These are phyloP conservation scores for Fusarium protoensiforme DNA, from an alignment of 2,329 filamentous ascomycete genomes.

Conservation along the genomic window DNA sequence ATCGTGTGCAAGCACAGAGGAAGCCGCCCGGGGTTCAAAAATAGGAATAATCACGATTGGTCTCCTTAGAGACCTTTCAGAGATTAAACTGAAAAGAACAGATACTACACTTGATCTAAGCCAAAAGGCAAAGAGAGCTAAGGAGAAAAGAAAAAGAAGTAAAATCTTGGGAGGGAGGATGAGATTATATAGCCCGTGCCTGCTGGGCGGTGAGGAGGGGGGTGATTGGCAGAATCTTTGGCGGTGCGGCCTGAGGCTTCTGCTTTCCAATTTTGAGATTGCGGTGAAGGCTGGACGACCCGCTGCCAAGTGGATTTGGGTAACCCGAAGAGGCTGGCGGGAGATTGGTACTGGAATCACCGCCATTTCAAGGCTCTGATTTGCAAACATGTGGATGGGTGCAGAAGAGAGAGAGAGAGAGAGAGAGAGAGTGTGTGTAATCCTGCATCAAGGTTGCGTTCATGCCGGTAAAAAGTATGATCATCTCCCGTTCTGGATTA, in stretches of 20 bases:
- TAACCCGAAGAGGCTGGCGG: neutral
- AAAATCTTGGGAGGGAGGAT: constrained; percentile 15
- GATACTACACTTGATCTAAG: constrained; percentile 97
- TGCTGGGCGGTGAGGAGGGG: constrained; percentile 40
- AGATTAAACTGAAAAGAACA: constrained; percentile 98
- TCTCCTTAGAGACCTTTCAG: constrained; percentile 82
- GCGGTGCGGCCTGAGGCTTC: neutral
- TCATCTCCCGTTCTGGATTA: neutral
- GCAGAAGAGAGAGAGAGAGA: neutral
- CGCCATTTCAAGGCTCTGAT: neutral
- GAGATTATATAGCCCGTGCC: constrained; percentile 34
- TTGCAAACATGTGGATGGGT: neutral
- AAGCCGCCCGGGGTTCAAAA: constrained; percentile 48
- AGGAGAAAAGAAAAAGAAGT: constrained; percentile 47
- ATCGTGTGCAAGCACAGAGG: constrained; percentile 53
- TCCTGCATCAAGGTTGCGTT: neutral
- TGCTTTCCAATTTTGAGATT: neutral
- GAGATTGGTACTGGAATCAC: neutral
- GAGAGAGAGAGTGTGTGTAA: neutral
- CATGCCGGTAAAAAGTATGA: neutral
- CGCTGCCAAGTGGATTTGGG: neutral
- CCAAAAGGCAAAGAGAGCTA: constrained; percentile 66
- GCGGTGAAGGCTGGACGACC: neutral
- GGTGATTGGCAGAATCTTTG: constrained; percentile 42
- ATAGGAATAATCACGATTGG: constrained; percentile 85